These are phyloP conservation scores for Setaria viridis DNA, from an alignment of 202 grass and related monocot species.

Conservation along the genomic window DNA sequence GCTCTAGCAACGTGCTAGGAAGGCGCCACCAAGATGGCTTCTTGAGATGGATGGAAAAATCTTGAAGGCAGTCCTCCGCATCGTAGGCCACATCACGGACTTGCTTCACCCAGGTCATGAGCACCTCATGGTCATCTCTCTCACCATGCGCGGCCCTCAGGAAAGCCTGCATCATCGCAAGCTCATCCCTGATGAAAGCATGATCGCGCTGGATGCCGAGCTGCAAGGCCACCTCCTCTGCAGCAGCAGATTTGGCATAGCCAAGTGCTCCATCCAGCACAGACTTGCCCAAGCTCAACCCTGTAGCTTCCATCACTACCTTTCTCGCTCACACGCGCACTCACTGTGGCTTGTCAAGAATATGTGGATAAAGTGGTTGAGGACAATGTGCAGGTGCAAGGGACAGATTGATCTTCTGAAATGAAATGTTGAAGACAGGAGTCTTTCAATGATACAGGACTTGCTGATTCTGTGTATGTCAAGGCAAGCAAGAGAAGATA, in stretches of 20 bases:
- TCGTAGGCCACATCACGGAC: slow-evolving; percentile 20
- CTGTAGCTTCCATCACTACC: background rate
- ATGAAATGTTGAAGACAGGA: too few species aligned
- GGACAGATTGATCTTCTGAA: too few species aligned
- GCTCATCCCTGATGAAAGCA: slow-evolving; percentile 8
- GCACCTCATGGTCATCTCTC: background rate
- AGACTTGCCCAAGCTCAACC: background rate
- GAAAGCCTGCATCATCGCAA: slow-evolving; percentile 3
- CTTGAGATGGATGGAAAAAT: background rate
- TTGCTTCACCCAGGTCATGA: slow-evolving; percentile 38
- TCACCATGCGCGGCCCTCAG: background rate
- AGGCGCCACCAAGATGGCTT: background rate
- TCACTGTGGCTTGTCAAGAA: too few species aligned
- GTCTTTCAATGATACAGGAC: too few species aligned
- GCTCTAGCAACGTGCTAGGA: background rate
- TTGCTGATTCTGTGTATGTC: too few species aligned
- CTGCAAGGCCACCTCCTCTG: slow-evolving; percentile 11
- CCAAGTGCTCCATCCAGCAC: background rate
- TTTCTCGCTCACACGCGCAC: too few species aligned
- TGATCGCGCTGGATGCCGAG: background rate
- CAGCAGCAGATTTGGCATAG: background rate
- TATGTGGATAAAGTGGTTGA: too few species aligned
- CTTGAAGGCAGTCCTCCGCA: slow-evolving; percentile 16
- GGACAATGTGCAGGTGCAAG: too few species aligned
- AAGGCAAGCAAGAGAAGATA: too few species aligned